Evolutionary conservation across 2,329 filamentous ascomycete species (phyloP), one percentile per base, ranked within the genome.

Genomic region (Herpotrichia juniperi): DNA sequence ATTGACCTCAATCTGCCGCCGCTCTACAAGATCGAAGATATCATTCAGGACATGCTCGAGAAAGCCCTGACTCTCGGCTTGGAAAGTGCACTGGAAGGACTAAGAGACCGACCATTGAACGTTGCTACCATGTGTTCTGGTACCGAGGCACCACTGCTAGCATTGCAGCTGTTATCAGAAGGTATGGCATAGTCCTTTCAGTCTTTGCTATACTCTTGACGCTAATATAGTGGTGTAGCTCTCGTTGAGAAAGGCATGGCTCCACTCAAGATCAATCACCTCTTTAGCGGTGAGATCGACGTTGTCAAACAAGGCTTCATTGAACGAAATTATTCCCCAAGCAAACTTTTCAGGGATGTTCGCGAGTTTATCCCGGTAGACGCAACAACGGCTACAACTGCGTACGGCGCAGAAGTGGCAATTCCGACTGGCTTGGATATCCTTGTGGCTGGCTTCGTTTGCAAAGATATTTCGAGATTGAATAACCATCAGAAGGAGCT

Each of bases 91-190:
- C 35, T 79, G 1, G 24, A 71, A 43, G 57, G 5, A 3, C 10
- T 79, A 1, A 62, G 69, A 8, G 64, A 64, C 2, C 65, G 75
- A 6, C 64, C 75, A 4, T 59, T 88, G 0, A 72, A 79, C 8
- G 76, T 92, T 22, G 88, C 81, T 0, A 93, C 90, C 0, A 84
- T 92, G 77, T 93, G 89, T 66, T 92, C 89, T 1, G 90, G 90
- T 0, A 93, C 90, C 0, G 90, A 93, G 59, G 85, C 85, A 4
- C 90, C 90, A 0, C 73, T 93, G 1, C 76, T 92, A 1, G 86
- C 87, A 0, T 66, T 91, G 12, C 74, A 84, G 12, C 76, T 87
- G 67, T 72, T 91, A 1, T 62, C 63, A 0, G 40, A 66, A 65
- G 31, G 44, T 47, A 37, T 6, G 44, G 2, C 25, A 6, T 12